Evolutionary conservation across 148 eudicot species (phyloP), one percentile per base, ranked within the genome.

Genomic region (Limonium bicolor): DNA sequence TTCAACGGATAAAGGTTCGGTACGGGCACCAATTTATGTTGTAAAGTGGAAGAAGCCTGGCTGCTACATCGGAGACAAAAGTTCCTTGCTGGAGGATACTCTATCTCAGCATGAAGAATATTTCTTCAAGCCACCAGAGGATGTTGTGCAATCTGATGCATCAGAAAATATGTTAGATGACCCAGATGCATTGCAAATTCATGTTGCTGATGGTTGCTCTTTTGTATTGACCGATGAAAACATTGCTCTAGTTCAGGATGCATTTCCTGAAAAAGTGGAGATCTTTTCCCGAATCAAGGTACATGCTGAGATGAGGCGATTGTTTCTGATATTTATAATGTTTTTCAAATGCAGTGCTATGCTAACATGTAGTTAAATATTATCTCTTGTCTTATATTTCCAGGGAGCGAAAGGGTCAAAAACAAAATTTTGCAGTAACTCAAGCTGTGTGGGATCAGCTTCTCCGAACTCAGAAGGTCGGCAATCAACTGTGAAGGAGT

Each of bases 11-110:
- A 48, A 90, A 90, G 58, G 61, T 58, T 19, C 74, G 87, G 54
- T 69, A 44, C 35, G 93, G 88, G 20, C 85, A 80, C 61, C 69
- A 36, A 57, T 58, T 30, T 85, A 68, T 52, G 69, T 70, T 29
- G 68, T 90, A 59, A 85, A 68, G 37, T 90, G 99, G 95, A 90
- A 72, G 66, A 85, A 65, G 44, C 50, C 67, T 27, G 27, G 65
- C 30, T 48, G 58, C 25, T 27, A 45, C 17, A 21, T 22, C 48
- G 61, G 46, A 36, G 45, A 33, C 50, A 30, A 24, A 41, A 59
- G 48, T 16, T n/a, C n/a, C n/a, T n/a, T n/a, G n/a, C n/a, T n/a
- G n/a, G n/a, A n/a, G n/a, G n/a, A n/a, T n/a, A n/a, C n/a, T n/a
- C n/a, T n/a, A n/a, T n/a, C n/a, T n/a, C n/a, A n/a, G n/a, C 33